Base-by-base conservation (phyloP, 306 rosid genomes). In the Castanopsis chinensis region DNA sequence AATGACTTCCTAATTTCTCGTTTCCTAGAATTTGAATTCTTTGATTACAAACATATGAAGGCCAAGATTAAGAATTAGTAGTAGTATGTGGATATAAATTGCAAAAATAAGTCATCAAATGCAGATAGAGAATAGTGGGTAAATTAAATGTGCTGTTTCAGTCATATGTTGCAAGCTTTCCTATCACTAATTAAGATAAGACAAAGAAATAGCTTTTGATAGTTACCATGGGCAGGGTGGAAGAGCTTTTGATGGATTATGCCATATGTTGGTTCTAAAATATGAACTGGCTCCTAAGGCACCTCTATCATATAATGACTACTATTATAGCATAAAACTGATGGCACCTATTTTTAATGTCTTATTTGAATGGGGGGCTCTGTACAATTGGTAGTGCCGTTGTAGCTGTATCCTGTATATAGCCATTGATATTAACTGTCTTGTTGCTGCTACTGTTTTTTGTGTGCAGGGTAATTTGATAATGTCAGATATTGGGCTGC, bases 401-500 rank as follows among this genome's bases (percentile, higher is more conserved):
- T 52, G 35, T 45, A 6, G 37, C 35, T 32, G n/a, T 61, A 53
- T 33, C 20, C 35, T 32, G 35, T 54, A 53, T 33, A 54, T 68
- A 51, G 74, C 70, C 61, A 54, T 67, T 45, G 65, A 72, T 82
- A 23, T 71, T 70, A 27, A 70, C 82, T 75, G 75, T 72, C 57
- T 83, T 78, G 41, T n/a, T n/a, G n/a, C n/a, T n/a, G n/a, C n/a
- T n/a, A n/a, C n/a, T n/a, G n/a, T 73, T 65, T 77, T 76, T 77
- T 78, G 43, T 52, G 56, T 81, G 87, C 96, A 96, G 99, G 97
- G 99, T 41, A 82, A 92, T 83, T 75, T 96, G 94, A 79, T 68
- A 74, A 87, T 84, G 72, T 86, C 98, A 2, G 97, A 93, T 79
- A 88, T 96, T 37, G 98, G 99, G 80, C 96, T 96, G 61, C 86